These are phyloP conservation scores for Globisporangium echinulatum DNA, from an alignment of 352 stramenopile species.

Conservation along the genomic window DNA sequence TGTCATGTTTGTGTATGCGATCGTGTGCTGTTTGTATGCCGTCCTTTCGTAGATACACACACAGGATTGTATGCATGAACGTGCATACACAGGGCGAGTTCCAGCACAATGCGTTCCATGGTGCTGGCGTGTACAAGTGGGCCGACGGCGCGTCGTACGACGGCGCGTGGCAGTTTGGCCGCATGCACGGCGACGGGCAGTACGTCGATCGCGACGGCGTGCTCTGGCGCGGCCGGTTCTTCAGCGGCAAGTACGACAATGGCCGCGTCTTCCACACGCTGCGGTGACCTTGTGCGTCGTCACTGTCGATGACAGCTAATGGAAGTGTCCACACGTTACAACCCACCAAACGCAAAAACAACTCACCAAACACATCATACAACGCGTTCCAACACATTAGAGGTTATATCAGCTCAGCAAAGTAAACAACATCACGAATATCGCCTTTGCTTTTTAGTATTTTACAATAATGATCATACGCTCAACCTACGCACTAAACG, in stretches of 20 bases:
- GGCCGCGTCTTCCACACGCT: conserved; percentile 71
- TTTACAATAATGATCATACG: neutral
- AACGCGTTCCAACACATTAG: neutral
- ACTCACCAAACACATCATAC: neutral
- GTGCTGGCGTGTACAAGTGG: conserved; percentile 59
- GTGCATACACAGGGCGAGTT: conserved; percentile 40
- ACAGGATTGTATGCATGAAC: too few relatives aligned
- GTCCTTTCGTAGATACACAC: too few relatives aligned
- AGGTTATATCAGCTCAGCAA: too few relatives aligned
- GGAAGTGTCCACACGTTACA: neutral
- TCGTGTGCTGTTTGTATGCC: neutral
- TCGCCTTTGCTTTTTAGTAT: neutral
- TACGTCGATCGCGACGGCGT: conserved; percentile 79
- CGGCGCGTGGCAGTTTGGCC: conserved; percentile 49
- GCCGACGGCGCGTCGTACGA: conserved; percentile 56
- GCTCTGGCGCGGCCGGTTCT: conserved; percentile 54
- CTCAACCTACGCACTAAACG: conserved; percentile 21
- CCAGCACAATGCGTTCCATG: conserved; percentile 51
- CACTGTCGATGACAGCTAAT: too few relatives aligned
- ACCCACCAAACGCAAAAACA: neutral
- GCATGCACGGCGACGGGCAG: conserved; percentile 66
- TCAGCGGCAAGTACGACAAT: conserved; percentile 85
- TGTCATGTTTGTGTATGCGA: neutral
- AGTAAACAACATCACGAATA: neutral
- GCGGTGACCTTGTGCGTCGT: conserved; percentile 24